Evolutionary conservation across 2,329 filamentous ascomycete genomes (phyloP), one percentile per base, ranked within the genome.

Genomic region (Penicillium sp.): DNA sequence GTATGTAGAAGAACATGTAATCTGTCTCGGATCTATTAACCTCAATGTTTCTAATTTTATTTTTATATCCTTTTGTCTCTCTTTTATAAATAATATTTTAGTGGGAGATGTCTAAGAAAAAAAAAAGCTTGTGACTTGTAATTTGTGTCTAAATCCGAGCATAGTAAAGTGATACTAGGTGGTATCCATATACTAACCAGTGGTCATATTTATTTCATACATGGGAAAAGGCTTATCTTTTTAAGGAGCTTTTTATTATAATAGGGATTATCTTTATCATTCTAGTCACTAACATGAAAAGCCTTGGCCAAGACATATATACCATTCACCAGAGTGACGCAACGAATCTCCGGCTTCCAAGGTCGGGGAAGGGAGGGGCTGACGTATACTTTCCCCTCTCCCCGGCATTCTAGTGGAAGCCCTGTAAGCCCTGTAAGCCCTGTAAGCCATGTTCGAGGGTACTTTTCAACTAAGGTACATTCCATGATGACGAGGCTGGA

Each of bases 341-440:
- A 53, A 46, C 33, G 17, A 40, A 50, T 50, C 33, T 50, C 37
- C 50, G 40, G 50, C 40, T 47, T 47, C 21, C 40, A 46, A 35
- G 50, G n/a, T 41, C 41, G 50, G 21, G 25, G 23, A 31, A 25
- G 48, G 48, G 33, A 40, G 35, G 25, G 40, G 50, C 40, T 53
- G 50, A 53, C 50, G 50, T 53, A 53, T 53, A 27, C 50, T 45
- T 12, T n/a, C 50, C 41, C 29, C 50, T 53, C 42, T 29, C 42
- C 38, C 38, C 29, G 6, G 40, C 29, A n/a, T n/a, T 35, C 19
- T 53, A 46, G 49, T 42, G 37, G n/a, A 40, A 50, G 47, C n/a
- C 48, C 25, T 50, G 35, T 50, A 17, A 33, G 31, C 31, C 12
- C 31, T 33, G 31, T 13, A 33, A 12, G 12, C 29, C 29, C 29